Conservation (phyloP, 768 basidiomycete species). For the Lentinus brumalis region DNA sequence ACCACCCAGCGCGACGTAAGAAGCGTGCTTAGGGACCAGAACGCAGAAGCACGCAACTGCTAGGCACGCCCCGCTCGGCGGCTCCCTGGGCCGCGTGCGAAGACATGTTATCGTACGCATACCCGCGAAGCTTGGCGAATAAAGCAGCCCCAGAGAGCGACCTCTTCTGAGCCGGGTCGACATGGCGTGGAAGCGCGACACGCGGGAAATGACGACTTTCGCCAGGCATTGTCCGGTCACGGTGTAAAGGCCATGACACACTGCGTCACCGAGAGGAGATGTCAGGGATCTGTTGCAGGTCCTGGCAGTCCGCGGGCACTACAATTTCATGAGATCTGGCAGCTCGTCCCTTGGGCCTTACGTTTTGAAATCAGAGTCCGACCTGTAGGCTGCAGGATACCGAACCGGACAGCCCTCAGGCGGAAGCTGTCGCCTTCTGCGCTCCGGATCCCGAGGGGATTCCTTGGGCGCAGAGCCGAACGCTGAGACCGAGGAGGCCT, state of each 20-base stretch:
- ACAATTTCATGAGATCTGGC: neutral
- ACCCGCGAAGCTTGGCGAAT: slow-evolving; percentile 19
- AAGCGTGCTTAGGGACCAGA: neutral
- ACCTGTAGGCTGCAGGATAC: too few species aligned
- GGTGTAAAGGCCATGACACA: neutral
- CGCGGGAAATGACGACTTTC: neutral
- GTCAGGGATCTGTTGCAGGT: neutral
- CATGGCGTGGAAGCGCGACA: neutral
- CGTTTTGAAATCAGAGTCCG: too few species aligned
- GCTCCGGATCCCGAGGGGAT: too few species aligned
- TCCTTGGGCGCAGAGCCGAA: too few species aligned
- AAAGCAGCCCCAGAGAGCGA: neutral
- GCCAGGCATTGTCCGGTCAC: neutral
- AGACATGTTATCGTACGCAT: neutral
- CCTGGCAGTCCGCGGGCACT: neutral
- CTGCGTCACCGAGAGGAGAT: neutral
- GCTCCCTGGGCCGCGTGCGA: slow-evolving; percentile 4
- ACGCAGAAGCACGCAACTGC: slow-evolving; percentile 3
- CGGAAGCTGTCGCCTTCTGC: too few species aligned
- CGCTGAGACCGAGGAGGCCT: too few species aligned
- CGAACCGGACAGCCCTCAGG: too few species aligned
- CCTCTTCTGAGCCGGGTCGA: neutral
- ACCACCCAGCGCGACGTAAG: neutral
- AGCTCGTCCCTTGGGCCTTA: neutral
- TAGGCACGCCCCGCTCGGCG: slow-evolving; percentile 8